phyloP scores from a whole-genome alignment of 306 rosid genomes.

The Castanea mollissima region DNA sequence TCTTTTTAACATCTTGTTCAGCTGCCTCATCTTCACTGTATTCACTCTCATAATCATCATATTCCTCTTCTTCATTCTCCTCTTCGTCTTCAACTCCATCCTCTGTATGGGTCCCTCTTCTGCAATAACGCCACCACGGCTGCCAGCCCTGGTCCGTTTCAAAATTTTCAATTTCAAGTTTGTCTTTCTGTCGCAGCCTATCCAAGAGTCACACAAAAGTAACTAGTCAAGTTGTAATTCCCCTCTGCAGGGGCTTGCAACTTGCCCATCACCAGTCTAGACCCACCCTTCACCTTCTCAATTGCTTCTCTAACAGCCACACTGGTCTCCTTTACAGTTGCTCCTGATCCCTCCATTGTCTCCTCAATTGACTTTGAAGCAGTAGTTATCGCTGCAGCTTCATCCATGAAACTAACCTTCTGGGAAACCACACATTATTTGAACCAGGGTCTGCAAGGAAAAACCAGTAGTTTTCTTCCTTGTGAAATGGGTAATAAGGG shows the following conservation, averaged over 20 bases:
- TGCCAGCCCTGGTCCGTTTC: slow-evolving; percentile 95
- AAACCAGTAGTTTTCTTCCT: slow-evolving; percentile 91
- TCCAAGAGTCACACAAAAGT: slow-evolving; percentile 90
- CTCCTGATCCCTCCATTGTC: slow-evolving; percentile 88
- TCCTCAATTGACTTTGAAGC: slow-evolving; percentile 94
- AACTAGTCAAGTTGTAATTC: slow-evolving; percentile 77
- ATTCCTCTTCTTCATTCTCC: slow-evolving; percentile 57
- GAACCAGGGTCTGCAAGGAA: slow-evolving; percentile 76
- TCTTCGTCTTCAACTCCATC: slow-evolving; percentile 66
- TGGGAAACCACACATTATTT: slow-evolving; percentile 89
- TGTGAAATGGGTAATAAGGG: slow-evolving; percentile 84
- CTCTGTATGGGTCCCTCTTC: slow-evolving; percentile 44
- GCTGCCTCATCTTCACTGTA: slow-evolving; percentile 63
- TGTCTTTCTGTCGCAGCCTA: slow-evolving; percentile 81
- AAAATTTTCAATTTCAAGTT: slow-evolving; percentile 69
- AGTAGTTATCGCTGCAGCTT: slow-evolving; percentile 74
- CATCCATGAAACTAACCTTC: slow-evolving; percentile 95
- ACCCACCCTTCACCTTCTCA: slow-evolving; percentile 80
- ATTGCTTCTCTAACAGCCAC: slow-evolving; percentile 72
- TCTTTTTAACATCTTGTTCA: slow-evolving; percentile 35
- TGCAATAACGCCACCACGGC: slow-evolving; percentile 35
- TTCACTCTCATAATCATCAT: slow-evolving; percentile 65
- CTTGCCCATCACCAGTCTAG: slow-evolving; percentile 78
- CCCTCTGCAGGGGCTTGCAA: slow-evolving; percentile 95
- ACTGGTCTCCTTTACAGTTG: slow-evolving; percentile 67